A percentile compares a stretch with the other conserved stretches of the same genome.
Conservation (phyloP, 2,329 filamentous ascomycete genomes). For the Fusarium fujikuroi region DNA sequence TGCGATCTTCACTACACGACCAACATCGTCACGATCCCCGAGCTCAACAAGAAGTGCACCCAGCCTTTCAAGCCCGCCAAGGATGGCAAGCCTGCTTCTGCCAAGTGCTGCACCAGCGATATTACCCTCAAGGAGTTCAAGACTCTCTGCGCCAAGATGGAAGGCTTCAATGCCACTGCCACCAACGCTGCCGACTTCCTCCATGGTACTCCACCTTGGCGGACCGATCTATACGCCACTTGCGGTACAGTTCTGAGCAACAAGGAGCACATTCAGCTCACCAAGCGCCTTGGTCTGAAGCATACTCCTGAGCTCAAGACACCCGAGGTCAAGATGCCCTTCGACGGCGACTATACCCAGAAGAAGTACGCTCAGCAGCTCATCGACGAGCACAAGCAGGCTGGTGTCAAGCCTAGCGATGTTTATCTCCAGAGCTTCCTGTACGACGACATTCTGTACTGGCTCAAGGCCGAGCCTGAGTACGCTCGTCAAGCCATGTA, state of each 20-base stretch:
- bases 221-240: slow-evolving; percentile 72
- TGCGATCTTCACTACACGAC: slow-evolving; percentile 77
- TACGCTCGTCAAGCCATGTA: slow-evolving; percentile 72
- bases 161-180: slow-evolving; percentile 68
- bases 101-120: slow-evolving; percentile 77
- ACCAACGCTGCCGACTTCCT: slow-evolving; percentile 68
- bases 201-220: slow-evolving; percentile 67
- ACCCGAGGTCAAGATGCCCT: slow-evolving; percentile 76
- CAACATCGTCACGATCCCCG: slow-evolving; percentile 70
- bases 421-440: slow-evolving; percentile 75
- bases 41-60: slow-evolving; percentile 72
- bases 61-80: slow-evolving; percentile 67
- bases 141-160: slow-evolving; percentile 76
- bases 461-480: slow-evolving; percentile 69
- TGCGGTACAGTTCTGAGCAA: slow-evolving; percentile 72
- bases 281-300: slow-evolving; percentile 67
- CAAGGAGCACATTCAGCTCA: slow-evolving; percentile 70
- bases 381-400: slow-evolving; percentile 67
- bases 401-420: slow-evolving; percentile 62
- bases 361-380: slow-evolving; percentile 72
- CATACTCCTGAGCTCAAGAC: slow-evolving; percentile 77
- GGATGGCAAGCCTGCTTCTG: slow-evolving; percentile 62
- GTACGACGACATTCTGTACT: slow-evolving; percentile 73
- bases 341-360: slow-evolving; percentile 71
- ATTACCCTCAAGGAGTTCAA: slow-evolving; percentile 75